A percentile compares a stretch with the other conserved stretches of the same genome.
Conservation (phyloP, 208 protist species). For the Trypanosoma vivax region DNA sequence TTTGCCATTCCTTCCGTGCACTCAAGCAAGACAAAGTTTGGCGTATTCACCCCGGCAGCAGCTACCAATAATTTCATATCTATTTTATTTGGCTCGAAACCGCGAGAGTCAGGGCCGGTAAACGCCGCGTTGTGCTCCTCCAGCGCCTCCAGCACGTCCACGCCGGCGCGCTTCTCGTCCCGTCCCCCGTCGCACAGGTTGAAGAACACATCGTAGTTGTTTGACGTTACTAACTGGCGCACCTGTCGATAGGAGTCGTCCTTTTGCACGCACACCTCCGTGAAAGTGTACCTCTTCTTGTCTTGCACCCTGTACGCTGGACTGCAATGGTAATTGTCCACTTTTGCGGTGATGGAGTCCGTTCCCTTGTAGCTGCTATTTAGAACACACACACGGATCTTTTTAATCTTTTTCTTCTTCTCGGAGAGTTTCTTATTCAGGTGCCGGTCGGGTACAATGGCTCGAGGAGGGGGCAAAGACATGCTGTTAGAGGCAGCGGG, state of each 20-base stretch:
- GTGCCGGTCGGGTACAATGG: too few species aligned
- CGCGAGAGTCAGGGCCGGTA: constrained; percentile 76
- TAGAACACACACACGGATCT: constrained; percentile 63
- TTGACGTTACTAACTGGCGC: constrained; percentile 67
- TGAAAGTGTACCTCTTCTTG: constrained; percentile 61
- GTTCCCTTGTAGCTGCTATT: constrained; percentile 79
- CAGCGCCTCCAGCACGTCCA: constrained; percentile 77
- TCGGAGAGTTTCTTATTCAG: too few species aligned
- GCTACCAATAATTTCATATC: constrained; percentile 86
- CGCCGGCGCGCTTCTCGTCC: constrained; percentile 77
- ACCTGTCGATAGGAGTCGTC: constrained; percentile 61
- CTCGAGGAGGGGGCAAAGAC: too few species aligned
- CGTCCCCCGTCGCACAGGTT: constrained; percentile 85
- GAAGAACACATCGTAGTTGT: constrained; percentile 85
- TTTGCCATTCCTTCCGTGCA: constrained; percentile 61
- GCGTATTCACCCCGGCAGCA: constrained; percentile 64
- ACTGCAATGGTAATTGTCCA: constrained; percentile 81
- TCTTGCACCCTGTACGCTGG: constrained; percentile 75
- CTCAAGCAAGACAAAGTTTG: constrained; percentile 77
- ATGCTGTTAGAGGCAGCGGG: too few species aligned
- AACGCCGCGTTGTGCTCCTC: constrained; percentile 86
- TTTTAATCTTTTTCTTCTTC: constrained; percentile 3
- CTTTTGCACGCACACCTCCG: constrained; percentile 65
- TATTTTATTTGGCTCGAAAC: constrained; percentile 86
- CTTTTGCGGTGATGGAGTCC: constrained; percentile 57